A percentile compares a stretch with the other conserved stretches of the same genome.
These are phyloP conservation scores for Pichia manshurica DNA, from an alignment of 805 yeast genomes.

Conservation along the genomic window DNA sequence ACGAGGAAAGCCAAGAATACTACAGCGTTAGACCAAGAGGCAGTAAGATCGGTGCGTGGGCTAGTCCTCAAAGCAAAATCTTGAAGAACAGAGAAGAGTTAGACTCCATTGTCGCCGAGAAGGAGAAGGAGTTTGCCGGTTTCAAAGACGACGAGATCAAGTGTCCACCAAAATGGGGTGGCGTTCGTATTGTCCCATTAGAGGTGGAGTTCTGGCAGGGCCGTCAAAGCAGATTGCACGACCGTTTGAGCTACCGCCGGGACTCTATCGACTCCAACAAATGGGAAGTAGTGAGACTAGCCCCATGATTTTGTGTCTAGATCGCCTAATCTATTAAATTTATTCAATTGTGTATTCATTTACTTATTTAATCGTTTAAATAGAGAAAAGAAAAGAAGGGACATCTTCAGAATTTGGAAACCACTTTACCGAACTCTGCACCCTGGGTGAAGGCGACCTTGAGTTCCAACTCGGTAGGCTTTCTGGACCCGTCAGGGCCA, in stretches of 20 bases:
- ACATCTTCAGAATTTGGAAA: constrained; percentile 26
- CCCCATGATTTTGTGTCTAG: constrained; percentile 41
- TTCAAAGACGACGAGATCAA: constrained; percentile 58
- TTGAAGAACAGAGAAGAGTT: constrained; percentile 57
- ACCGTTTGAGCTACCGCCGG: constrained; percentile 70
- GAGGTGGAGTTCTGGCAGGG: constrained; percentile 99
- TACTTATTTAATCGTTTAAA: too few species aligned
- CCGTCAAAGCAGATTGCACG: constrained; percentile 82
- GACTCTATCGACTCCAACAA: constrained; percentile 37
- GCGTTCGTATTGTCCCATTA: constrained; percentile 77
- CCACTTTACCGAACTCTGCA: constrained; percentile 48
- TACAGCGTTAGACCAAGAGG: constrained; percentile 88
- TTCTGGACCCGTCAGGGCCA: constrained; percentile 72
- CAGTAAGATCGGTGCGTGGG: constrained; percentile 94
- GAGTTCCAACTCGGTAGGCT: constrained; percentile 57
- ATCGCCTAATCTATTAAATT: neutral
- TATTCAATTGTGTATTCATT: neutral
- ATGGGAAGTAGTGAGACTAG: constrained; percentile 66
- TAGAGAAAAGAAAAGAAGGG: too few species aligned
- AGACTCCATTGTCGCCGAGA: constrained; percentile 43
- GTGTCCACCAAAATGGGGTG: constrained; percentile 96
- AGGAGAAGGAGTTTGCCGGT: constrained; percentile 53
- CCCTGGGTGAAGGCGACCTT: constrained; percentile 65
- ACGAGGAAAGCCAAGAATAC: constrained; percentile 72
- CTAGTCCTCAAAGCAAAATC: constrained; percentile 77